These are phyloP conservation scores for Calonectria pauciramosa DNA, from an alignment of 2,329 filamentous ascomycete species.

Conservation along the genomic window DNA sequence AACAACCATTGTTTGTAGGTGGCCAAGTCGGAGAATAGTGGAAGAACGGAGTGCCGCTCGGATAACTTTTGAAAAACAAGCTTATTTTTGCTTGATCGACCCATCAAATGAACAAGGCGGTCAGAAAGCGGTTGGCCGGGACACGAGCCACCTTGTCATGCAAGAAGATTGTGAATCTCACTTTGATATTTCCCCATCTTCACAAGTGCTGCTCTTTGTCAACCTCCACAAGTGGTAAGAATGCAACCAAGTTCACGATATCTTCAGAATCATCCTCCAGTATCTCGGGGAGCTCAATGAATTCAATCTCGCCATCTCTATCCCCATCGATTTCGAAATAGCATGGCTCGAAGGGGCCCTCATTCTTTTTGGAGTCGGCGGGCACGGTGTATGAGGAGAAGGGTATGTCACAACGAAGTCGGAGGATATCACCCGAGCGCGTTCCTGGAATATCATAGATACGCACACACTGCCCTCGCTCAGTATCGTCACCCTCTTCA, in stretches of 20 bases:
- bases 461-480: background rate
- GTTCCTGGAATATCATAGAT: background rate
- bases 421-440: background rate
- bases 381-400: background rate
- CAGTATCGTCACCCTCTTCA: background rate
- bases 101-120: background rate
- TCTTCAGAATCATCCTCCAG: background rate
- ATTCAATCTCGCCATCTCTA: too few relatives aligned
- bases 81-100: background rate
- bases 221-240: background rate
- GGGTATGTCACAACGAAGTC: background rate
- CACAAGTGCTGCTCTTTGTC: background rate
- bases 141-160: background rate
- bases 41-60: background rate
- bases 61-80: background rate
- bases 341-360: too few relatives aligned
- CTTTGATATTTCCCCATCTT: background rate
- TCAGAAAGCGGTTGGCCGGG: background rate
- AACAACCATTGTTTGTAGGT: background rate
- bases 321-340: background rate
- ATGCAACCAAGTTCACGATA: background rate
- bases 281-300: background rate
- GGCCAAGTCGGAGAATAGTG: background rate
- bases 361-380: too few relatives aligned
- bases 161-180: background rate